These are phyloP conservation scores for Trametes cinnabarina DNA, from an alignment of 768 basidiomycete species.

Conservation along the genomic window DNA sequence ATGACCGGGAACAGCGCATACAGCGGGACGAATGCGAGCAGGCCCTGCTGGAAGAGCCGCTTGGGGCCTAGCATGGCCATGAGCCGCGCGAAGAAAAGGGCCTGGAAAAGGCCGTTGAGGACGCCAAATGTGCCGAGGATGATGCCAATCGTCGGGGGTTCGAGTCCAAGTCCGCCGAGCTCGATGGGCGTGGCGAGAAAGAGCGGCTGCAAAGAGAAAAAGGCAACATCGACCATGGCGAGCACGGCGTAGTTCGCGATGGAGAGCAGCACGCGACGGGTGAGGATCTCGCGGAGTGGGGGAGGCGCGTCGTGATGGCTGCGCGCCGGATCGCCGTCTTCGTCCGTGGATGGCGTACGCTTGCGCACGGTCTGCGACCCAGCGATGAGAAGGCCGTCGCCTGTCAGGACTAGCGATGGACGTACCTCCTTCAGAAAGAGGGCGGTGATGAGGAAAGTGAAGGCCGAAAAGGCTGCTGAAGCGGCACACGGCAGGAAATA, in stretches of 20 bases:
- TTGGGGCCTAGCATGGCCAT: conserved; percentile 37
- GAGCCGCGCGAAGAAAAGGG: conserved; percentile 36
- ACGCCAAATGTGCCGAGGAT: conserved; percentile 38
- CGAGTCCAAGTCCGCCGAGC: conserved; percentile 38
- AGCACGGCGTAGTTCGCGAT: conserved; percentile 35
- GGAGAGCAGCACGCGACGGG: conserved; percentile 33
- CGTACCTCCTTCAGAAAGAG: conserved; percentile 35
- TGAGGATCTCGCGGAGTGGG: conserved; percentile 28
- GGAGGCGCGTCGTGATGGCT: conserved; percentile 7
- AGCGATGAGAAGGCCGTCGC: neutral
- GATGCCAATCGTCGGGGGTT: conserved; percentile 37
- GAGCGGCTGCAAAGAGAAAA: conserved; percentile 37
- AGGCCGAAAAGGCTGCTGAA: conserved; percentile 27
- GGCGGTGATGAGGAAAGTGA: conserved; percentile 26
- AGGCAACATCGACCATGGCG: conserved; percentile 38
- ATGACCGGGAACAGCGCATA: conserved; percentile 32
- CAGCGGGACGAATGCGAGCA: conserved; percentile 25
- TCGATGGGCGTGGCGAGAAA: conserved; percentile 39
- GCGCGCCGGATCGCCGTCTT: neutral
- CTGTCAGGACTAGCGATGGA: neutral
- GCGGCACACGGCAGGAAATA: conserved; percentile 37
- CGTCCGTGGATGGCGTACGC: neutral
- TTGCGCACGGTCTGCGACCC: neutral
- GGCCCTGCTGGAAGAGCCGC: conserved; percentile 27
- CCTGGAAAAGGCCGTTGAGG: conserved; percentile 37